Percentiles rank a stretch among this genome's conserved stretches.
phyloP scores from a whole-genome alignment of 768 basidiomycete genomes.

The Rickenella mellea region DNA sequence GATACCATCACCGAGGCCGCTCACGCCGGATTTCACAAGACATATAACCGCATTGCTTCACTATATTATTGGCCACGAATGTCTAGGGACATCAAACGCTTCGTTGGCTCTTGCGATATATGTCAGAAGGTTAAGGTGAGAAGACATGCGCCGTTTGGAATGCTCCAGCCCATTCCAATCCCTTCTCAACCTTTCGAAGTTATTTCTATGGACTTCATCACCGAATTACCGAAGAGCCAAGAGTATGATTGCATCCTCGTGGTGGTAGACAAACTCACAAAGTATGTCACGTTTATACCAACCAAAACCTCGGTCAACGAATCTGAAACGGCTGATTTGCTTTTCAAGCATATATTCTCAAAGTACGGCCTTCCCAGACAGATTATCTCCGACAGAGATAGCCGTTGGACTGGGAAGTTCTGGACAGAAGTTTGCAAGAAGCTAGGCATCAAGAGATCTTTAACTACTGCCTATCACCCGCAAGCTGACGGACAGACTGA shows the following conservation, averaged over 20 bases:
- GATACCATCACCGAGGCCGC: constrained; percentile 15
- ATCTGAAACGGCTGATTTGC: constrained; percentile 1
- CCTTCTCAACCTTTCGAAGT: not conserved
- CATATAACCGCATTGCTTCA: constrained; percentile 13
- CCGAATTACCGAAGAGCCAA: constrained; percentile 1
- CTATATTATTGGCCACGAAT: constrained; percentile 24
- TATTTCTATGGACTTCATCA: constrained; percentile 4
- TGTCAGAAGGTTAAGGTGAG: not conserved
- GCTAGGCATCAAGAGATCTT: constrained; percentile 10
- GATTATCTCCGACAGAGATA: constrained; percentile 7
- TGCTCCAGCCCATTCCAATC: not conserved
- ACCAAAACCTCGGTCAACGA: constrained; percentile 1
- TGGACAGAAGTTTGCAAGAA: constrained; percentile 15
- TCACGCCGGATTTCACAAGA: constrained; percentile 19
- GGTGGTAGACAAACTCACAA: constrained; percentile 4
- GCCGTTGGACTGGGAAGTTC: constrained; percentile 10
- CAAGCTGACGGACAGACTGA: constrained; percentile 29
- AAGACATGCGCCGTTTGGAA: not conserved
- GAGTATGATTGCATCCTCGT: not conserved
- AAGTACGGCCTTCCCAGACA: constrained; percentile 2
- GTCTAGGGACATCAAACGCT: constrained; percentile 14
- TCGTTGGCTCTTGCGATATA: not conserved
- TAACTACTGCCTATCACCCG: constrained; percentile 27
- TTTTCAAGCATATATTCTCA: constrained; percentile 5
- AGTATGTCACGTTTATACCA: constrained; percentile 3